These are phyloP conservation scores for Juglanconis juglandina DNA, from an alignment of 2,329 filamentous ascomycete genomes.

Conservation along the genomic window DNA sequence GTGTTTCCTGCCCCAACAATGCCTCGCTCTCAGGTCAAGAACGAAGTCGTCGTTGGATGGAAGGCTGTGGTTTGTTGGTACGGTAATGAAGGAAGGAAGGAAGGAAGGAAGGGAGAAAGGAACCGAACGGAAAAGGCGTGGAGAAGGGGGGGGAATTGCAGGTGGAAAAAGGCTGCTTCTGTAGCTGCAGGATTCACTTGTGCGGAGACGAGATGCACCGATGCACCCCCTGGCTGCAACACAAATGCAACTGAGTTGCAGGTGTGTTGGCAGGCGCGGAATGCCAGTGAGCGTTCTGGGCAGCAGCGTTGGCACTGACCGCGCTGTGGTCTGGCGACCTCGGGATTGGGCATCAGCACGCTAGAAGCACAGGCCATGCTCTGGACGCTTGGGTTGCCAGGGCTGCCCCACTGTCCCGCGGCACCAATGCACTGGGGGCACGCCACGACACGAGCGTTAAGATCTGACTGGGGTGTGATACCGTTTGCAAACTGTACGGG, in stretches of 20 bases:
- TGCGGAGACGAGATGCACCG: neutral
- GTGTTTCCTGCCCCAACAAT: constrained; percentile 13
- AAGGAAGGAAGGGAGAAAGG: constrained; percentile 16
- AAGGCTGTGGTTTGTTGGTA: constrained; percentile 2
- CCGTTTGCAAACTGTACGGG: constrained; percentile 1
- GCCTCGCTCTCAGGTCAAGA: constrained; percentile 6
- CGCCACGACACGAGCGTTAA: neutral
- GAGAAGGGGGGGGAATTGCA: constrained; percentile 19
- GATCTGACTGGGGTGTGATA: neutral
- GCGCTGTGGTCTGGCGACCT: neutral
- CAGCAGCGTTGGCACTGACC: neutral
- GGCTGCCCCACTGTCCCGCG: neutral
- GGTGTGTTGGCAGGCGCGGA: neutral
- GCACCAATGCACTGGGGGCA: neutral
- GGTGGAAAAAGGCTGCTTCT: constrained; percentile 16
- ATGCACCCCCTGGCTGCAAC: neutral
- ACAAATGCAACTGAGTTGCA: neutral
- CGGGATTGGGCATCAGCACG: neutral
- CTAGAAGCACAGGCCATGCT: neutral
- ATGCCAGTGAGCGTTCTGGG: no score
- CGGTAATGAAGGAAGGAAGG: constrained; percentile 6
- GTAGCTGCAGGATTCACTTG: neutral
- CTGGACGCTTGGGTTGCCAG: neutral
- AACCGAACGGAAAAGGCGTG: constrained; percentile 17
- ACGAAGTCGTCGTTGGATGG: constrained; percentile 13